phyloP scores from a whole-genome alignment of 345 rosid species.

The Crucihimalaya himalaica region DNA sequence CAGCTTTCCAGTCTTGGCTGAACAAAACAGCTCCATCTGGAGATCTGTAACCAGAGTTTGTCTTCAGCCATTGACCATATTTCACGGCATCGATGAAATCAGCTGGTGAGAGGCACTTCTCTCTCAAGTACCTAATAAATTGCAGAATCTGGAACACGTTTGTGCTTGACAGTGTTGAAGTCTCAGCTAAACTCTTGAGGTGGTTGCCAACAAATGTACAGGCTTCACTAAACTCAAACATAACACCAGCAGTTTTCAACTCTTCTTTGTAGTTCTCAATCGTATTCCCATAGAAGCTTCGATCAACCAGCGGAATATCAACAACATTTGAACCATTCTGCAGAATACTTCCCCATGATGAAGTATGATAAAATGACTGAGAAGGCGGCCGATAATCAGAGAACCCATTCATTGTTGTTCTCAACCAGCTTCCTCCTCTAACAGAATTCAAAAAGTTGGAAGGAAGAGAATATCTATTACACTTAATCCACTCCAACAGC shows the following conservation, averaged over 20 bases:
- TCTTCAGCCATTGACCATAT: constrained; percentile 52
- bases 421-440: constrained; percentile 65
- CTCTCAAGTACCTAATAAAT: constrained; percentile 56
- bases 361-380: constrained; percentile 54
- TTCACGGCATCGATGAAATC: constrained; percentile 49
- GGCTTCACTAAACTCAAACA: constrained; percentile 60
- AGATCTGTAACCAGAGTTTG: constrained; percentile 46
- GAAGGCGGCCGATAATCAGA: constrained; percentile 56
- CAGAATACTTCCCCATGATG: constrained; percentile 61
- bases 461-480: constrained; percentile 33
- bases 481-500: constrained; percentile 60
- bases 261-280: constrained; percentile 48
- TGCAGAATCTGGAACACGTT: constrained; percentile 53
- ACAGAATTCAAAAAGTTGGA: constrained; percentile 50
- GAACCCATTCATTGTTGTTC: constrained; percentile 48
- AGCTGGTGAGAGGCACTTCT: constrained; percentile 42
- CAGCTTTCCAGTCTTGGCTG: constrained; percentile 53
- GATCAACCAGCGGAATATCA: constrained; percentile 72
- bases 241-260: constrained; percentile 58
- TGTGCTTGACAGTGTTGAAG: constrained; percentile 41
- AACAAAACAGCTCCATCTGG: constrained; percentile 62
- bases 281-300: constrained; percentile 49
- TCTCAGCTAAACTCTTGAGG: constrained; percentile 55
- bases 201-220: constrained; percentile 55
- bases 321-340: constrained; percentile 57